Evolutionary conservation across 1,284 basidiomycete genomes (phyloP).

Genomic region (Trichosporon sp.): DNA sequence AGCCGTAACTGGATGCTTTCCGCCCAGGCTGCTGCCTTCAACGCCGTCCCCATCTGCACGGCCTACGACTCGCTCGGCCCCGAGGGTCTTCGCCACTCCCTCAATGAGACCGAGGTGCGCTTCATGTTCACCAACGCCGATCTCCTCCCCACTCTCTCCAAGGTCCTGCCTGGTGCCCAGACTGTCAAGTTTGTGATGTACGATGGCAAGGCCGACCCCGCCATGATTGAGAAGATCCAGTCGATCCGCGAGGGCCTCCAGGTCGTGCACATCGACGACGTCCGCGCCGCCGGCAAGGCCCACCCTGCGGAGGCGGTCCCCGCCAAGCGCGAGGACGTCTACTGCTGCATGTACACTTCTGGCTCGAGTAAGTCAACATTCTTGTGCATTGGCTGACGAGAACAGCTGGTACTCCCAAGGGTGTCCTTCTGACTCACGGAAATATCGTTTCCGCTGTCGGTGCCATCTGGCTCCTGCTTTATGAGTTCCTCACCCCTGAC

Average conservation of each 20-base stretch:
- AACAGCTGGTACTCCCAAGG: conserved; percentile 81
- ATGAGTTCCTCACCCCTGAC: conserved; percentile 69
- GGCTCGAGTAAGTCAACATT: conserved; percentile 60
- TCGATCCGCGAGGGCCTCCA: conserved; percentile 58
- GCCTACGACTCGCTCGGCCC: conserved; percentile 97
- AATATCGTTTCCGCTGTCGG: conserved; percentile 87
- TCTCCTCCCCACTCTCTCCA: conserved; percentile 71
- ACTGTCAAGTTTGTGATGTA: conserved; percentile 80
- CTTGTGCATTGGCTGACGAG: conserved; percentile 27
- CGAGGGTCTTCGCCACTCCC: conserved; percentile 81
- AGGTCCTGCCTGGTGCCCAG: conserved; percentile 70
- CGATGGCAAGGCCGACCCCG: conserved; percentile 70
- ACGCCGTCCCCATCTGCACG: conserved; percentile 83
- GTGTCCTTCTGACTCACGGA: conserved; percentile 82
- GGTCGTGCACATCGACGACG: conserved; percentile 69
- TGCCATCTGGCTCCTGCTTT: conserved; percentile 73
- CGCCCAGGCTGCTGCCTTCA: conserved; percentile 75
- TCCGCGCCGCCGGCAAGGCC: conserved; percentile 67
- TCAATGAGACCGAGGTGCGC: conserved; percentile 80
- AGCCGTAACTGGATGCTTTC: conserved; percentile 82
- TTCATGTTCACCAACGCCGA: conserved; percentile 83
- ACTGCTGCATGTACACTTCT: conserved; percentile 96
- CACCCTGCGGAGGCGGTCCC: conserved; percentile 62
- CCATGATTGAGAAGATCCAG: conserved; percentile 61
- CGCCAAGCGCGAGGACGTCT: conserved; percentile 69